phyloP scores from a whole-genome alignment of 2,329 filamentous ascomycete genomes.

The Trichoderma sp. region DNA sequence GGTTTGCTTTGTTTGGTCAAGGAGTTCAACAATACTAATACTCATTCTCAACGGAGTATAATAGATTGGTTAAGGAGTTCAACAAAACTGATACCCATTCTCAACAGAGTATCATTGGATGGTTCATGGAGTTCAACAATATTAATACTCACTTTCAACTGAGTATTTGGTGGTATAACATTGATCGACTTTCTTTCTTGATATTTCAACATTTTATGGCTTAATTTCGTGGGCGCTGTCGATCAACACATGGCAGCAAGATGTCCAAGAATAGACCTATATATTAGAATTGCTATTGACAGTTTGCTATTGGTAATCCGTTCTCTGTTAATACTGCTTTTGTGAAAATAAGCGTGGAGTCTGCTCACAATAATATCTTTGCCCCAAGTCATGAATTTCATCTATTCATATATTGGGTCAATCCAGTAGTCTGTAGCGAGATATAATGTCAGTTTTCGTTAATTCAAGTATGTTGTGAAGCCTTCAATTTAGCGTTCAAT shows the following conservation, averaged over 20 bases:
- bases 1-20: background rate
- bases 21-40: conserved; percentile 16
- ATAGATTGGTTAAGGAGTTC: background rate
- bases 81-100: conserved; percentile 4
- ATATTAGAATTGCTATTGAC: background rate
- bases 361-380: no score
- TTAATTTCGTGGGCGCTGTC: background rate
- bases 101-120: background rate
- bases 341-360: no score
- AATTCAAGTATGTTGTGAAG: no score
- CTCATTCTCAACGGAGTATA: conserved; percentile 5
- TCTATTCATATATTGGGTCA: no score
- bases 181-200: background rate
- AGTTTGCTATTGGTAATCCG: background rate
- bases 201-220: conserved; percentile 1
- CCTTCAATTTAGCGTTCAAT: no score
- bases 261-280: background rate
- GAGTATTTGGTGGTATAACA: background rate
- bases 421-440: no score
- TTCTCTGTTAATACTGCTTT: no score
- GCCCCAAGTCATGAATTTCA: no score
- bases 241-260: conserved; percentile 12
- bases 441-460: no score
- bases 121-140: conserved; percentile 16
- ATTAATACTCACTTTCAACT: conserved; percentile 2